Evolutionary conservation across 176 grass and related monocot genomes (phyloP).

Genomic region (Lolium rigidum): DNA sequence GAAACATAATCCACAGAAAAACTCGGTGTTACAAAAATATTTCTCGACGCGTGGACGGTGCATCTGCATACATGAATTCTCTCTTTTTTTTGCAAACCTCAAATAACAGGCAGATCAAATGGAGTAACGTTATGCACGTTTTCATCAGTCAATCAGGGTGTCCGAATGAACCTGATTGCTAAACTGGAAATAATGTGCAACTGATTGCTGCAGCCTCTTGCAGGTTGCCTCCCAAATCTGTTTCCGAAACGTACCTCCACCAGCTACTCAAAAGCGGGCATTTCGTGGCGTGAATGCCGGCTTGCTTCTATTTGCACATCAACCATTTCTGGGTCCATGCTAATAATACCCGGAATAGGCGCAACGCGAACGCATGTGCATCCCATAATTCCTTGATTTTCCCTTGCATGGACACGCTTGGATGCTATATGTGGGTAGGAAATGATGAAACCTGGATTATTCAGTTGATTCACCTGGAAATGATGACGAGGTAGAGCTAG

Average conservation of each 20-base stretch:
- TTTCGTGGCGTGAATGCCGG: not conserved
- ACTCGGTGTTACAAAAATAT: too few species aligned
- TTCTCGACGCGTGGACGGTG: too few species aligned
- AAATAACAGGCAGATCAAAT: too few species aligned
- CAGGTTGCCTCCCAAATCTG: not conserved
- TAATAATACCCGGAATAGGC: not conserved
- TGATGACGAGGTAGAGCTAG: not conserved
- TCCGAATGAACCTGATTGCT: not conserved
- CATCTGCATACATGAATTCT: too few species aligned
- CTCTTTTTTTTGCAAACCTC: too few species aligned
- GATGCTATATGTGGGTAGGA: not conserved
- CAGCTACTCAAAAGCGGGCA: not conserved
- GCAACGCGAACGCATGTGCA: not conserved
- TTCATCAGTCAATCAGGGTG: too few species aligned
- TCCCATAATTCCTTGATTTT: not conserved
- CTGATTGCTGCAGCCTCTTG: not conserved
- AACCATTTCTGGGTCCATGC: not conserved
- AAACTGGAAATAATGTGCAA: not conserved
- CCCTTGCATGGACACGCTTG: not conserved
- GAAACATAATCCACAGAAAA: too few species aligned
- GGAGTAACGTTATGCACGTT: too few species aligned
- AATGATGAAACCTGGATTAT: constrained; percentile 17
- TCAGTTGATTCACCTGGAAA: not conserved
- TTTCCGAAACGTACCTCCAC: not conserved
- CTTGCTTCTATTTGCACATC: not conserved